Conservation (phyloP, 805 yeast species). For the Saturnispora besseyi region DNA sequence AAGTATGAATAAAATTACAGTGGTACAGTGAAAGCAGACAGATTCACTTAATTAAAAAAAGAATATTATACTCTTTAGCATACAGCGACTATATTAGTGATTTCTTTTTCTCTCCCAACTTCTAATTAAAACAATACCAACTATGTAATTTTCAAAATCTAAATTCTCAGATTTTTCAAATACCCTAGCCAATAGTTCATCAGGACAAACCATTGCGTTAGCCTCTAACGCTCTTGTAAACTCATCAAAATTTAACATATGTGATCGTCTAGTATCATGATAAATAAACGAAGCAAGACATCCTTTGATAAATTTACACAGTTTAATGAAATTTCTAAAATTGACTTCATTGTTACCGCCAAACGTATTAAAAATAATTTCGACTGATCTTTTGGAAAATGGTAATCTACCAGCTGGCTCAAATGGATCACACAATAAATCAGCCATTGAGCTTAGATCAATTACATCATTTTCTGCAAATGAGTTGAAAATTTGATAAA, state of each 20-base stretch:
- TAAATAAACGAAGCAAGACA: conserved; percentile 24
- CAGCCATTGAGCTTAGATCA: conserved; percentile 11
- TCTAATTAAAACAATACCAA: conserved; percentile 23
- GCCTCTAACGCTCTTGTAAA: conserved; percentile 21
- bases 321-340: conserved; percentile 22
- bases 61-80: not conserved
- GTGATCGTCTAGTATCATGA: conserved; percentile 18
- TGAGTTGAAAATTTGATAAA: conserved; percentile 15
- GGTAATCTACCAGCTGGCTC: conserved; percentile 9
- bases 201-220: conserved; percentile 21
- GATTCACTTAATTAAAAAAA: no score
- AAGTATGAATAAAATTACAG: not conserved
- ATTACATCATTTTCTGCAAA: conserved; percentile 15
- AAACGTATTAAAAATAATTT: conserved; percentile 17
- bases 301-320: conserved; percentile 25
- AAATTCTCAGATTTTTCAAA: conserved; percentile 17
- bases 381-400: conserved; percentile 16
- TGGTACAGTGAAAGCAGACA: no score
- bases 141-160: conserved; percentile 22
- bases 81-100: not conserved
- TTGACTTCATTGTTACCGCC: conserved; percentile 15
- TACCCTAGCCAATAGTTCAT: conserved; percentile 14
- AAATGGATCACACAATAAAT: conserved; percentile 19
- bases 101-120: conserved; percentile 13
- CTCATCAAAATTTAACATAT: conserved; percentile 21